A percentile compares a stretch with the other conserved stretches of the same genome.
phyloP scores from a whole-genome alignment of 2,329 filamentous ascomycete genomes.

The Epichloe baconii region DNA sequence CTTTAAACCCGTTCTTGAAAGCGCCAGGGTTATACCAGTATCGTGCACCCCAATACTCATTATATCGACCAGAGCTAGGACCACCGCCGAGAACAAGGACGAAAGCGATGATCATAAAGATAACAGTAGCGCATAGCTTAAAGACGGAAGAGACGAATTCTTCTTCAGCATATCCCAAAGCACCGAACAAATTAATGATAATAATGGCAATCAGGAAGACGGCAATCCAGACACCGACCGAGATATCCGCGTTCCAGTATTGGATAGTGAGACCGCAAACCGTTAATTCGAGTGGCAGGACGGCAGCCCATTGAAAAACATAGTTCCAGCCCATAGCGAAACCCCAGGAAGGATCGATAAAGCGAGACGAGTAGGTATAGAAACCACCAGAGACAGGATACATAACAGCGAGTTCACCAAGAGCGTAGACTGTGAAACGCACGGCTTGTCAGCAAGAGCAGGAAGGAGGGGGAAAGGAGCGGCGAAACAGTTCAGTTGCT shows the following conservation, averaged over 20 bases:
- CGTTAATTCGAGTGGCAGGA: conserved; percentile 34
- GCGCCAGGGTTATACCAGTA: conserved; percentile 38
- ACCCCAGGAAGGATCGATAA: conserved; percentile 46
- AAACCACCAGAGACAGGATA: conserved; percentile 47
- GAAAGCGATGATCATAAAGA: conserved; percentile 49
- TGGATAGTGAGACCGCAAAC: conserved; percentile 37
- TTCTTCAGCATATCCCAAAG: conserved; percentile 35
- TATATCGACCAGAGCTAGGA: conserved; percentile 32
- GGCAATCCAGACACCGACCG: conserved; percentile 34
- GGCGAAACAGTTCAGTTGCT: neutral
- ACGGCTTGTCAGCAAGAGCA: neutral
- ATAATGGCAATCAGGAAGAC: conserved; percentile 35
- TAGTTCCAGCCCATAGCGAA: conserved; percentile 40
- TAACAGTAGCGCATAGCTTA: conserved; percentile 39
- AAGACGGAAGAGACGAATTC: conserved; percentile 39
- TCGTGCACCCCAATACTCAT: conserved; percentile 34
- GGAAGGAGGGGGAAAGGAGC: neutral
- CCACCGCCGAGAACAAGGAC: conserved; percentile 48
- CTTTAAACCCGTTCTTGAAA: conserved; percentile 63
- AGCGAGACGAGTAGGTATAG: conserved; percentile 44
- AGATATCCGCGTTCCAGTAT: conserved; percentile 34
- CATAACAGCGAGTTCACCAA: conserved; percentile 45
- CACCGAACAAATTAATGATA: conserved; percentile 37
- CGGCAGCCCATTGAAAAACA: conserved; percentile 33
- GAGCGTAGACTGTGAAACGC: conserved; percentile 31